phyloP scores from a whole-genome alignment of 768 basidiomycete genomes.

The Panaeolus cyanescens region DNA sequence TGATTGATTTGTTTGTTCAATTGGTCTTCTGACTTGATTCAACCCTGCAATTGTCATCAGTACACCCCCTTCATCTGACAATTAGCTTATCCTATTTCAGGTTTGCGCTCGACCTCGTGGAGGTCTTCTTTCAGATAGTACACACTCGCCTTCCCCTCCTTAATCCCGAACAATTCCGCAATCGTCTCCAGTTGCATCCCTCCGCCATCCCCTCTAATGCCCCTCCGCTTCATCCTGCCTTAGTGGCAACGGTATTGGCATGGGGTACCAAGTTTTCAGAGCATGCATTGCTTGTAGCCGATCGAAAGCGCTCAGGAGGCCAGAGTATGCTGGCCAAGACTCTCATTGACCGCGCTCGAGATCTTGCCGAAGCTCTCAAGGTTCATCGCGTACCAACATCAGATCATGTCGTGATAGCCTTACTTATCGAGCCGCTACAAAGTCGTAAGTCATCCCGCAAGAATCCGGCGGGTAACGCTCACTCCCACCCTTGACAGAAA shows the following conservation, averaged over 20 bases:
- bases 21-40: slow-evolving; percentile 11
- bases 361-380: slow-evolving; percentile 85
- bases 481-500: slow-evolving; percentile 48
- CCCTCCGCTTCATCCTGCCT: slow-evolving; percentile 63
- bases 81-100: slow-evolving; percentile 38
- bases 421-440: slow-evolving; percentile 83
- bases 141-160: slow-evolving; percentile 88
- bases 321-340: slow-evolving; percentile 80
- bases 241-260: slow-evolving; percentile 85
- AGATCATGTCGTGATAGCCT: slow-evolving; percentile 81
- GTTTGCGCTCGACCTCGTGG: slow-evolving; percentile 90
- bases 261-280: slow-evolving; percentile 96
- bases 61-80: slow-evolving; percentile 18
- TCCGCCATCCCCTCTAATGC: slow-evolving; percentile 33
- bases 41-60: slow-evolving; percentile 12
- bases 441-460: slow-evolving; percentile 67
- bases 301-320: slow-evolving; percentile 67
- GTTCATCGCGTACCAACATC: slow-evolving; percentile 78
- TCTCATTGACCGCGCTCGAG: slow-evolving; percentile 78
- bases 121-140: slow-evolving; percentile 93
- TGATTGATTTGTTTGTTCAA: background rate
- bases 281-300: slow-evolving; percentile 79
- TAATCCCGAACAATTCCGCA: slow-evolving; percentile 80
- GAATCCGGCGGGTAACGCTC: slow-evolving; percentile 8
- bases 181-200: slow-evolving; percentile 55